Percentiles rank a stretch among this genome's conserved stretches.
phyloP scores from a whole-genome alignment of 1,284 basidiomycete genomes.

The Heliocybe sulcata region DNA sequence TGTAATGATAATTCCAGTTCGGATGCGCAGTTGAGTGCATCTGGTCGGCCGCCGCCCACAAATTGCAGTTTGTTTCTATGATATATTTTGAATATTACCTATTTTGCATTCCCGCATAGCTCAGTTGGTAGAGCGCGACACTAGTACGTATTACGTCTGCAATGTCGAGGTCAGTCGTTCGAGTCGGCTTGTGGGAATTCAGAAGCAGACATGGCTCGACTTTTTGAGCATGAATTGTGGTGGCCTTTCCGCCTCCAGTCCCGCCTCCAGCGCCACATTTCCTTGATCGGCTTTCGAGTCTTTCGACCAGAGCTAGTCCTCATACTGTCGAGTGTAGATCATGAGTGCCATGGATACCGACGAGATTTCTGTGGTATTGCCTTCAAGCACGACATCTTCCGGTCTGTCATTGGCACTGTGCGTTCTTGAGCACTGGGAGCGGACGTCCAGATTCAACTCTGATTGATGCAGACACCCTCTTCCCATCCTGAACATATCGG shows the following conservation, averaged over 20 bases:
- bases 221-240: too few species aligned
- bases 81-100: not conserved
- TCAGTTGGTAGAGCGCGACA: slow-evolving; percentile 57
- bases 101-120: slow-evolving; percentile 29
- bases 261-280: not conserved
- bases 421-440: slow-evolving; percentile 16
- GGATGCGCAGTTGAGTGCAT: not conserved
- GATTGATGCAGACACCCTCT: slow-evolving; percentile 73
- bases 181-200: slow-evolving; percentile 42
- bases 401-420: slow-evolving; percentile 68
- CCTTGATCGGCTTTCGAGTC: not conserved
- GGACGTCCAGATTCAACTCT: not conserved
- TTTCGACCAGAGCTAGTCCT: not conserved
- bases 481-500: slow-evolving; percentile 94
- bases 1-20: too few species aligned
- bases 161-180: slow-evolving; percentile 49
- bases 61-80: not conserved
- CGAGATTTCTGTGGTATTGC: slow-evolving; percentile 63
- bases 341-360: slow-evolving; percentile 76
- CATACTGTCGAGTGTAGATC: slow-evolving; percentile 8
- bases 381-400: slow-evolving; percentile 53
- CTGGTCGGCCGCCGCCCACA: not conserved
- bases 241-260: too few species aligned
- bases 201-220: too few species aligned
- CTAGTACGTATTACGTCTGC: too few species aligned